Base-by-base conservation (phyloP, 805 yeast species). In the Metschnikowia gelsemii region DNA sequence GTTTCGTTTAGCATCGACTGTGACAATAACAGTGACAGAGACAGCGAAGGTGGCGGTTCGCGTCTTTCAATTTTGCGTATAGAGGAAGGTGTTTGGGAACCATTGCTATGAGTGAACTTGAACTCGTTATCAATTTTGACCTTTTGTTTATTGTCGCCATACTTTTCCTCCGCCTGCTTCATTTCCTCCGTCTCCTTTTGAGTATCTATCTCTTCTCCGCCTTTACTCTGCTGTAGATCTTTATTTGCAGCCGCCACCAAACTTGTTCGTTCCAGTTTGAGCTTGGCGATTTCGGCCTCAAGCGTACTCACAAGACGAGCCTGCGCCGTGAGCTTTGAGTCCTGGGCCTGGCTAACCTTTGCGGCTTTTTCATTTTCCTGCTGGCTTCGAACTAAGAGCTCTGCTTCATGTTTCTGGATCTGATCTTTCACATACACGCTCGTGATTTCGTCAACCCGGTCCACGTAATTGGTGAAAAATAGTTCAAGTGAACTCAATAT, bases 401-500 rank as follows among this genome's bases (percentile, higher is more conserved):
- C 39, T 14, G 21, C 29, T n/a, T 42, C 49, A 25, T 32, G 20
- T 30, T 45, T 41, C n/a, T 32, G 38, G 35, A 47, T 21, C 26
- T 49, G 49, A 11, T 17, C 31, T 9, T 34, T 30, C 11, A 51
- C 28, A 34, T 30, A 36, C n/a, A 24, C 12, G 4, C 38, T 4
- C 36, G 43, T 51, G 23, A 47, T 27, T n/a, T 46, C 46, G 16
- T 46, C 43, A 9, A 50, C 50, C 8, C 41, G 45, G 12, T 35
- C 26, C 29, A 63, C 73, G 51, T 80, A 85, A 44, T 71, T 73
- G 31, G 63, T 61, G 44, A 84, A 57, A 50, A 82, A 84, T 18
- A 62, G 65, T 25, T 78, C 79, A 30, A 85, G 64, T 8, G 82
- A 72, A 32, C 66, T 64, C 40, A 84, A 58, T 43, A 79, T 72